A percentile compares a stretch with the other conserved stretches of the same genome.
These are phyloP conservation scores for Periconia sp. DNA, from an alignment of 2,329 filamentous ascomycete species.

Conservation along the genomic window DNA sequence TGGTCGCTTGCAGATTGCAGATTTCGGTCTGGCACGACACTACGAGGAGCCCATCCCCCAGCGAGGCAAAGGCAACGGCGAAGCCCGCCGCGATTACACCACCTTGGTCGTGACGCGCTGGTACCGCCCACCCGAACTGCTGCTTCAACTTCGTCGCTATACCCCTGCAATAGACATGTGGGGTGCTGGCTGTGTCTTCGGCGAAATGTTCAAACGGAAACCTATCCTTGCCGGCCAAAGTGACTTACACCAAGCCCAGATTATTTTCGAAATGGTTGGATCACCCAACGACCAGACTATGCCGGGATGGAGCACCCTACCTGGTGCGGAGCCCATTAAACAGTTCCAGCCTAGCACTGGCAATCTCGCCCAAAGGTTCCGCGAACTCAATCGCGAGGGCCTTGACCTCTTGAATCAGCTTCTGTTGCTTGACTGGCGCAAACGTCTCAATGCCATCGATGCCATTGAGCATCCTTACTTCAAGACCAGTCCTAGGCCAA, in stretches of 20 bases:
- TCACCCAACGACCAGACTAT: slow-evolving; percentile 87
- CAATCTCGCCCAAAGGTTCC: slow-evolving; percentile 73
- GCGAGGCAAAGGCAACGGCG: slow-evolving; percentile 76
- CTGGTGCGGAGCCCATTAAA: slow-evolving; percentile 75
- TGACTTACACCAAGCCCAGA: slow-evolving; percentile 84
- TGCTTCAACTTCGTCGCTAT: slow-evolving; percentile 85
- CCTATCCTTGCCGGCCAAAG: slow-evolving; percentile 90
- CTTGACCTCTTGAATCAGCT: slow-evolving; percentile 81
- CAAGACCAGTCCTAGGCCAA: slow-evolving; percentile 73
- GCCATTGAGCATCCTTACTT: slow-evolving; percentile 93
- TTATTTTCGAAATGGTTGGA: slow-evolving; percentile 92
- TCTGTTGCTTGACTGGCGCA: slow-evolving; percentile 84
- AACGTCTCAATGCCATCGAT: slow-evolving; percentile 89
- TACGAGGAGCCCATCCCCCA: slow-evolving; percentile 84
- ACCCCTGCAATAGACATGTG: slow-evolving; percentile 98
- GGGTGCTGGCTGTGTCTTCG: slow-evolving; percentile 98
- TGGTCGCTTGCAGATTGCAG: slow-evolving; percentile 92
- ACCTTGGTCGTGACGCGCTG: slow-evolving; percentile 95
- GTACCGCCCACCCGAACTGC: slow-evolving; percentile 92
- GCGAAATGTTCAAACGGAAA: slow-evolving; percentile 93
- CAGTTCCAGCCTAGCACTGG: slow-evolving; percentile 62
- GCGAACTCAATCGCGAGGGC: slow-evolving; percentile 71
- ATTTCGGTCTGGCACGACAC: slow-evolving; percentile 91
- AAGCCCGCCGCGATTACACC: slow-evolving; percentile 88
- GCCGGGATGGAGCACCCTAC: slow-evolving; percentile 85